Base-by-base conservation (phyloP, 2,329 filamentous ascomycete species). In the Phoma sp. region DNA sequence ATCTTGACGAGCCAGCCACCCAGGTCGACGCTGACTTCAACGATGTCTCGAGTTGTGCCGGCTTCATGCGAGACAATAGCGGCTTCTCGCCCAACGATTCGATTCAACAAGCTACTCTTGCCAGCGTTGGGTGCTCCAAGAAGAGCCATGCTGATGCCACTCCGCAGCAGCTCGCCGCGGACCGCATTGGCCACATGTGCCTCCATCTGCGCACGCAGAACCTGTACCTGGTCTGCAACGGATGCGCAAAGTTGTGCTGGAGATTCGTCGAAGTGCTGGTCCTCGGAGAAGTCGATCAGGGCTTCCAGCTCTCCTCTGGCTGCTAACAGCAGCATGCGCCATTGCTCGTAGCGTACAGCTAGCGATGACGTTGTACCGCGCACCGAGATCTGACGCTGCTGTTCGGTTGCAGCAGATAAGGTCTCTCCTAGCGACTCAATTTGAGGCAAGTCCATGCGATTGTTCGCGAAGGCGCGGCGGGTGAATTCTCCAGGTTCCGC, bases 401-500 rank as follows among this genome's bases (percentile, higher is more conserved):
- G 91, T 75, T 98, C 95, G 0, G 95, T 99, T 65, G 95, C 73
- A 10, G 86, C 86, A 3, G 83, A 77, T 6, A 88, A 73, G 0
- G 81, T 83, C 67, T 86, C 85, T 1, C 85, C 83, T 1, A 88
- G 73, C 0, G 85, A 84, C 70, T 88, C 86, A 41, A 87, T 89
- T 75, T 99, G 93, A 2, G 91, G 90, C 1, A 99, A 83, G 66
- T 96, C 90, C 4, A 99, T 83, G 1, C 91, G 86, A 65, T 88
- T 82, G 71, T 97, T 95, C 70, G 93, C 82, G 68, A 99, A 99
- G 4, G 95, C 93, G 33, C 95, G 87, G 57, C 88, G 87, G 4
- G 95, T 99, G 74, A 99, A 99, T 71, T 99, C 95, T 50, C 95
- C 95, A 0, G 95, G 89, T 69, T 97, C 93, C 2, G 95, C 95